These are phyloP conservation scores for Geotrichum aggregatum DNA, from an alignment of 1,139 yeast genomes.

Conservation along the genomic window DNA sequence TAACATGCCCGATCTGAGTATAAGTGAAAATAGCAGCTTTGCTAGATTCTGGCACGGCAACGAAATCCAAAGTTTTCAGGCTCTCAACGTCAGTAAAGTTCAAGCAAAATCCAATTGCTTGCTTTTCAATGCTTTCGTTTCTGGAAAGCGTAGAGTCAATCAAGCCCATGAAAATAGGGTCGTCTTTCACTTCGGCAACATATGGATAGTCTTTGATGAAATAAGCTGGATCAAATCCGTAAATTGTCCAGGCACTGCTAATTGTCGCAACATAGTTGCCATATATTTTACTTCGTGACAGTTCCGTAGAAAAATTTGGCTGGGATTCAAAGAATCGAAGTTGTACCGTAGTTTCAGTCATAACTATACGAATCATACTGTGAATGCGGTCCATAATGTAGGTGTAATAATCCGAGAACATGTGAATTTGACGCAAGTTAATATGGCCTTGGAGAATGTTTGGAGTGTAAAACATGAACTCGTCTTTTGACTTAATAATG, in stretches of 20 bases:
- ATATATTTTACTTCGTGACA: slow-evolving; percentile 15
- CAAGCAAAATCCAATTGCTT: slow-evolving; percentile 10
- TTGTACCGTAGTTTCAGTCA: slow-evolving; percentile 20
- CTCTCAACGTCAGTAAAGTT: slow-evolving; percentile 2
- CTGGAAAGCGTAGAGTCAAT: slow-evolving; percentile 14
- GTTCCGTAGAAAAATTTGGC: slow-evolving; percentile 19
- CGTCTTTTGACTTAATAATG: slow-evolving; percentile 17
- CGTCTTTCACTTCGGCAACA: slow-evolving; percentile 16
- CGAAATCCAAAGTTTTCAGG: slow-evolving; percentile 3
- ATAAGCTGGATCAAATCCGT: slow-evolving; percentile 27
- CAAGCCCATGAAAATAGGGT: slow-evolving; percentile 13
- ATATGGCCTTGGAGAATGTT: slow-evolving; percentile 23
- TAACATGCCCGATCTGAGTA: slow-evolving; percentile 14
- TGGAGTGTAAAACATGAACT: slow-evolving; percentile 19
- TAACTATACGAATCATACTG: slow-evolving; percentile 1
- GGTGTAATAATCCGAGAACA: slow-evolving; percentile 13
- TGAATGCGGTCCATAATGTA: slow-evolving; percentile 8
- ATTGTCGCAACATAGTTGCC: slow-evolving; percentile 11
- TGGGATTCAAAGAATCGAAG: slow-evolving; percentile 21
- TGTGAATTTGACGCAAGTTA: slow-evolving; percentile 18
- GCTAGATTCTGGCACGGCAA: slow-evolving; percentile 3
- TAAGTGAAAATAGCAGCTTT: slow-evolving; percentile 7
- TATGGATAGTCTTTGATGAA: slow-evolving; percentile 26
- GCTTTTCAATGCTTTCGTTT: slow-evolving; percentile 13
- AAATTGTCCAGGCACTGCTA: slow-evolving; percentile 24